These are phyloP conservation scores for Termitomyces sp. DNA, from an alignment of 768 basidiomycete genomes.

Conservation along the genomic window DNA sequence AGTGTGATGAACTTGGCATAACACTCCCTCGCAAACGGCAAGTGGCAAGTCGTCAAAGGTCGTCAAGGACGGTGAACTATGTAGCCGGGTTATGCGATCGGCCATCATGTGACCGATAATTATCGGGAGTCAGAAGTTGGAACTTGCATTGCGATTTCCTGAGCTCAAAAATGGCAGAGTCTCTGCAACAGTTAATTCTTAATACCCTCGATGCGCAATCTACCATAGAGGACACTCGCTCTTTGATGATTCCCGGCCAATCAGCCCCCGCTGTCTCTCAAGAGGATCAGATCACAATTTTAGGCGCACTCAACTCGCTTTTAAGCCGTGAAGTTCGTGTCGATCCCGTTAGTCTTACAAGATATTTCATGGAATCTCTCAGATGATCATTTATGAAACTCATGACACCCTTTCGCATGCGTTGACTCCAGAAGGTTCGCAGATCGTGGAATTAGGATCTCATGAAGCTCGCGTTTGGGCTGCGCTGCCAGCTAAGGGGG, in stretches of 20 bases:
- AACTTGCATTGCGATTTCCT: constrained; percentile 1
- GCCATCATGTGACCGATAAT: constrained; percentile 4
- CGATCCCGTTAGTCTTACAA: constrained; percentile 5
- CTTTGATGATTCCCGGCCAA: constrained; percentile 64
- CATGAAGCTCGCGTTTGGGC: constrained; percentile 96
- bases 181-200: constrained; percentile 76
- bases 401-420: constrained; percentile 73
- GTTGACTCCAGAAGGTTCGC: constrained; percentile 78
- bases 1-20: constrained; percentile 25
- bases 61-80: background rate
- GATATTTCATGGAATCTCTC: constrained; percentile 12
- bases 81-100: background rate
- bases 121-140: constrained; percentile 9
- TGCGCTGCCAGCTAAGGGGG: constrained; percentile 68
- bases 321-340: constrained; percentile 73
- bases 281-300: constrained; percentile 80
- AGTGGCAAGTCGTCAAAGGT: background rate
- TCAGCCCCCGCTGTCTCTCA: constrained; percentile 51
- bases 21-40: constrained; percentile 9
- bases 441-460: constrained; percentile 78
- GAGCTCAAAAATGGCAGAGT: constrained; percentile 57
- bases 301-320: constrained; percentile 91
- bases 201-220: constrained; percentile 58
- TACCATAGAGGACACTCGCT: constrained; percentile 64
- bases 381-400: constrained; percentile 84